Evolutionary conservation across 805 yeast species (phyloP), one percentile per base, ranked within the genome.

Genomic region (Candida tallmaniae): DNA sequence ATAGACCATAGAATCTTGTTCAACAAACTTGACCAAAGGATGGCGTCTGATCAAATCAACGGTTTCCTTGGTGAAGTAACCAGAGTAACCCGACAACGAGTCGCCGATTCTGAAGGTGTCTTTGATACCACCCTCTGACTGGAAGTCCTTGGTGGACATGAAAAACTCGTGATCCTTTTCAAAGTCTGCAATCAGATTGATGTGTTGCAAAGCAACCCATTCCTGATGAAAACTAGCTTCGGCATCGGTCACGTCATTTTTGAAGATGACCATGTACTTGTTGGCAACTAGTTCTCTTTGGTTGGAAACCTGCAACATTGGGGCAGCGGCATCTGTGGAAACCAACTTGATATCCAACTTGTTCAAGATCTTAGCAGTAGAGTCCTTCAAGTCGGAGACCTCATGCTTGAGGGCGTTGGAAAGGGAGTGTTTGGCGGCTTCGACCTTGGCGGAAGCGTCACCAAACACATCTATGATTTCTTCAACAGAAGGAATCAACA

Each of bases 221-320:
- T 75, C 73, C 52, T 73, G 71, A 67, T 89, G 96, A 69, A 76
- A 73, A 26, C 67, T 64, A 21, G 74, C 65, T 40, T 74, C 75
- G 23, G 75, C 75, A 17, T 70, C 59, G 15, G 73, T 51, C 22
- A 78, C 68, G 34, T 67, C 75, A 35, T 76, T 74, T 68, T 87
- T 88, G 67, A 90, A 79, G 32, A 89, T 88, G 47, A 93, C 67
- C 45, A 93, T 89, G 68, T 87, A 93, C 51, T 81, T 80, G 65
- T 83, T 73, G 23, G 88, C 80, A 47, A 83, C 74, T 29, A 72
- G 45, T 38, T 74, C 70, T 34, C 66, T 57, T 32, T 73, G 73
- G 31, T 36, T 32, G 12, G 14, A 4, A 23, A 72, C 56, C 24
- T 70, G 53, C 40, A 76, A 48, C 25, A 81, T 49, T 5, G 82